Base-by-base conservation (phyloP, 2,329 filamentous ascomycete species). In the Tolypocladium ovalisporum region DNA sequence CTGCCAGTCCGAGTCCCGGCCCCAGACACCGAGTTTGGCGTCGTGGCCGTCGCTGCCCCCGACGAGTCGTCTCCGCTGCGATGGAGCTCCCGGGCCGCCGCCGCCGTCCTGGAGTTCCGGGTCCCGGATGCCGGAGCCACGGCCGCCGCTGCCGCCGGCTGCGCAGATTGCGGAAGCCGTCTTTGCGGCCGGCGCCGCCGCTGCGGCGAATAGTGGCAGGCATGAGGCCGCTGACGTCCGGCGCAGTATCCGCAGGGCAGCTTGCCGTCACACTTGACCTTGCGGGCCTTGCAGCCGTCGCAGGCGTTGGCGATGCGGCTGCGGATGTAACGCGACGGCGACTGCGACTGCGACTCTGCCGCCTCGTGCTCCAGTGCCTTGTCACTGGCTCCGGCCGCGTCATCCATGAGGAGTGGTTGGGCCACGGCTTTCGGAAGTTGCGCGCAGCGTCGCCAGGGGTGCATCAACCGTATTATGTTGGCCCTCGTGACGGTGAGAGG, bases 241-340 rank as follows among this genome's bases (percentile, higher is more conserved):
- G 70, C 70, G 60, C 79, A 82, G 62, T 80, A 80, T 42, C 71
- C 70, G 64, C 79, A 82, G 0, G 79, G 79, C n/a, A 72, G 62
- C n/a, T 72, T 72, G 1, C 79, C 79, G 60, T 81, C 79, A 64
- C 79, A 82, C 67, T 79, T 81, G 44, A 81, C 76, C 71, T 81
- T 82, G 56, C 78, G 74, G 13, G 75, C 71, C 62, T 82, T 82
- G 70, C 79, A 82, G 3, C 73, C 73, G 60, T 81, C 78, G 66
- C 79, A 82, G 49, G 79, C 79, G 60, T 80, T 80, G 57, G 76
- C 71, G 49, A 80, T 75, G 59, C 79, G 78, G 57, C 67, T 72
- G 10, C 54, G 54, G 32, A 56, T 27, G 36, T 52, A 56, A 17
- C 47, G 47, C 29, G 47, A 35, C 47, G 19, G 29, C 29, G 47